Base-by-base conservation (phyloP, 2,329 filamentous ascomycete species). In the Aspergillus persii region DNA sequence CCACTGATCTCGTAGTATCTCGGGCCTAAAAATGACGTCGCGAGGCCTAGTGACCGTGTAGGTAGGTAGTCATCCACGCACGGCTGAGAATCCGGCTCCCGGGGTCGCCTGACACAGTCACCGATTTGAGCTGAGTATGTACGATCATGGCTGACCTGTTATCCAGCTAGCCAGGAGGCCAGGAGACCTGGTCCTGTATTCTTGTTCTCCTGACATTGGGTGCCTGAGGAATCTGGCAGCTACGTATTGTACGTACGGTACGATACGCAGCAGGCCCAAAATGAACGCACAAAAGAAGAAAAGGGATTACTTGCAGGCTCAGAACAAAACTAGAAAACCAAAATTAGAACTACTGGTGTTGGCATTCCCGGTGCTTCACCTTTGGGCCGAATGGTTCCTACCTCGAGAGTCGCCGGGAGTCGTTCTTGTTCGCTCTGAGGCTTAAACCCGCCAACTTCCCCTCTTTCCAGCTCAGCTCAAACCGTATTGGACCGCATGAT, bases 251-350 rank as follows among this genome's bases (percentile, higher is more conserved):
- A 7, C 26, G 44, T 47, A 27, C 27, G 18, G 18, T 47, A 23
- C 23, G 8, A 23, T 47, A 47, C 18, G 18, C 7, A 47, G 4
- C 18, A 47, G 15, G 36, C 48, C 49, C 53, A 53, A 54, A 58
- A 59, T 30, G 50, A 60, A 51, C 36, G n/a, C 36, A 57, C 53
- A 54, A 60, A 54, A 52, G 44, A 7, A 41, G 36, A 18, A 41
- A 4, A 2, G 36, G 36, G 55, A 55, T 52, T 48, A 48, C 12
- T n/a, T n/a, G 50, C 39, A 47, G 46, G 30, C 18, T 23, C 18
- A 23, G 18, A 23, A 23, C 18, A 23, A 23, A 23, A 23, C 18
- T 54, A 26, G n/a, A 50, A 54, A 27, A 12, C 1, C 15, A 5
- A 50, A 54, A 54, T 26, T 12, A n/a, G 29, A 3, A 33, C 11